Evolutionary conservation across 2,329 filamentous ascomycete genomes (phyloP), one percentile per base, ranked within the genome.

Genomic region (Chalaropsis thielavioides): DNA sequence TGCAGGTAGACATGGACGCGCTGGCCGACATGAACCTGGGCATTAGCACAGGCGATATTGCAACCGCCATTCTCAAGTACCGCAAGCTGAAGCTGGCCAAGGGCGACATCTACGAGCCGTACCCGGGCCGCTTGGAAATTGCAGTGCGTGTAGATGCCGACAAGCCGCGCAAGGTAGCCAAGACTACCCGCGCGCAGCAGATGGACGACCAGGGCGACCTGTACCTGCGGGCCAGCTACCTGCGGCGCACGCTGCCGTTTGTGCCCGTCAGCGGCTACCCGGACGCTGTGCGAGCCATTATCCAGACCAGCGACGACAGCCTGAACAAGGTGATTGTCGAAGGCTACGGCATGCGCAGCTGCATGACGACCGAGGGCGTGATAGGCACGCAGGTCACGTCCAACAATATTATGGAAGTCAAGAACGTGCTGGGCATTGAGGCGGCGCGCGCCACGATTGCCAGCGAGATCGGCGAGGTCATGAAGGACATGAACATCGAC

Each of bases 401-500:
- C 68, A 99, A 99, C 78, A 90, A 86, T 71, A 86, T 99, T 69
- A 90, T 96, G 83, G 94, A 99, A 76, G 87, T 86, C 70, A 81
- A 84, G 43, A 85, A 94, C 27, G 86, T 97, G 0, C 83, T 99
- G 2, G 94, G 94, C 61, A 96, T 99, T 71, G 94, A 99, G 78
- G 94, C 94, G 0, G 94, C 94, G 2, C 85, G 92, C 67, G 83
- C 82, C 2, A 95, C 92, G 6, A 97, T 99, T 72, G 89, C 94
- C 61, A 79, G 83, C 58, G 94, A 99, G 77, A 97, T 99, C 71
- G 82, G 81, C 63, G 81, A 82, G 63, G 94, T 97, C 72, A 99
- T 97, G 92, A 84, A 84, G 43, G 85, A 87, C 73, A 96, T 99
- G 91, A 86, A 84, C 74, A 97, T 99, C 71, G 94, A 99, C 75